phyloP scores from a whole-genome alignment of 169 alveolate species.

The Amoebophrya sp. region DNA sequence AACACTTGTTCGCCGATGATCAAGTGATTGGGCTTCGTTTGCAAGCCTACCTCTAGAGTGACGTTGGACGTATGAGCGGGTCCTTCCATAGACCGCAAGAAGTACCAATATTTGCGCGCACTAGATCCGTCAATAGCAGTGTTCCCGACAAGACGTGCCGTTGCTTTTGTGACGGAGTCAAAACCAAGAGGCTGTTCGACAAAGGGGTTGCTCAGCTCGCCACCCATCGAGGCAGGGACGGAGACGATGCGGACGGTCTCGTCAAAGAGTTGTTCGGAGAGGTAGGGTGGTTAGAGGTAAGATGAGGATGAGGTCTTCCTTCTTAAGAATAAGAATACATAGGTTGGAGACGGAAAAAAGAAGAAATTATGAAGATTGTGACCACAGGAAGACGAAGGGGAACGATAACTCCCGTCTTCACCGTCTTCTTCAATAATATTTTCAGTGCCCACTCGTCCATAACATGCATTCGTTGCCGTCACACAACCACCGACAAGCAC shows the following conservation, averaged over 20 bases:
- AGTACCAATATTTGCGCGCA: constrained; percentile 43
- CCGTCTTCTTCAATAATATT: not conserved
- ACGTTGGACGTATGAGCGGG: constrained; percentile 38
- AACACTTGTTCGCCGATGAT: not conserved
- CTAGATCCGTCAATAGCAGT: constrained; percentile 29
- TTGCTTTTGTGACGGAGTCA: constrained; percentile 40
- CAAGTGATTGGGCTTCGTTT: constrained; percentile 36
- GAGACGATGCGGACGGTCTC: not conserved
- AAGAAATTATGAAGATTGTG: constrained; percentile 39
- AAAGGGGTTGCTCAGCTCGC: not conserved
- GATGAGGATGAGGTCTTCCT: constrained; percentile 38
- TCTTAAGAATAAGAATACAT: constrained; percentile 29
- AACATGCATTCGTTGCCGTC: not conserved
- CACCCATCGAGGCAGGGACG: not conserved
- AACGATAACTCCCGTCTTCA: not conserved
- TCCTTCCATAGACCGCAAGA: constrained; percentile 45
- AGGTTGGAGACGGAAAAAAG: constrained; percentile 39
- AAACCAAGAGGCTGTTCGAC: constrained; percentile 29
- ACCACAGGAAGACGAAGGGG: not conserved
- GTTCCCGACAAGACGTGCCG: constrained; percentile 34
- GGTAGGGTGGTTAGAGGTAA: constrained; percentile 38
- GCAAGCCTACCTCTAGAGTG: constrained; percentile 42
- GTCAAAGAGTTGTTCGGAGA: not conserved
- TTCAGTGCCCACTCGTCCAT: not conserved
- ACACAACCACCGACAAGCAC: constrained; percentile 39